Evolutionary conservation across 768 basidiomycete species (phyloP), one percentile per base, ranked within the genome.

Genomic region (Lentinula guzmanii): DNA sequence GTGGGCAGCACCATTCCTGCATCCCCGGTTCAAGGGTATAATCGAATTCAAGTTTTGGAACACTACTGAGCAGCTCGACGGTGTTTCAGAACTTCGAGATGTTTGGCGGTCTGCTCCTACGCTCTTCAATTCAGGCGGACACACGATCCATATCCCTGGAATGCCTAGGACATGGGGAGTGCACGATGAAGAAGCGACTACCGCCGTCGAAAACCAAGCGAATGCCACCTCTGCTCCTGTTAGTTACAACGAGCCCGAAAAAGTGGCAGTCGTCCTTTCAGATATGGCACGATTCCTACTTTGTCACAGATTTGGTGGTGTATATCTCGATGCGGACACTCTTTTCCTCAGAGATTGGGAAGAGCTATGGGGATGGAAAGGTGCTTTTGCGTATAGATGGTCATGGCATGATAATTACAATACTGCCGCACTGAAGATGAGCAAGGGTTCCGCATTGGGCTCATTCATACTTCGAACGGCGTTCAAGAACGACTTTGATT

Each of bases 361-460:
- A 68, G 87, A 89, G 67, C 75, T 90, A 13, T 89, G 86, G 85
- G 85, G 85, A 56, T 88, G 86, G 82, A 77, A 80, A 58, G 87
- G 88, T 39, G 86, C 87, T 41, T 90, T 89, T 67, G 87, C 87
- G 9, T 90, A 89, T 70, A 76, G 87, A n/a, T 90, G 89, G 88
- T 84, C 81, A 37, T 81, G 81, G 59, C 79, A 86, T 62, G 79
- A 85, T 67, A 83, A 82, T 69, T 89, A 90, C 72, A 89, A 89
- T 72, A 90, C 87, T 18, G 87, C 87, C 7, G 86, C 89, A 7
- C 75, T 90, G 59, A 84, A 81, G 68, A 73, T 90, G 72, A 83
- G 86, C 74, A 86, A 85, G 69, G 77, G 76, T 16, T 86, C 84
- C 18, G 86, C 88, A 11, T 72, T 90, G 18, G 87, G 84, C 33